Base-by-base conservation (phyloP, 2,329 filamentous ascomycete genomes). In the Thermothelomyces thermophilus region DNA sequence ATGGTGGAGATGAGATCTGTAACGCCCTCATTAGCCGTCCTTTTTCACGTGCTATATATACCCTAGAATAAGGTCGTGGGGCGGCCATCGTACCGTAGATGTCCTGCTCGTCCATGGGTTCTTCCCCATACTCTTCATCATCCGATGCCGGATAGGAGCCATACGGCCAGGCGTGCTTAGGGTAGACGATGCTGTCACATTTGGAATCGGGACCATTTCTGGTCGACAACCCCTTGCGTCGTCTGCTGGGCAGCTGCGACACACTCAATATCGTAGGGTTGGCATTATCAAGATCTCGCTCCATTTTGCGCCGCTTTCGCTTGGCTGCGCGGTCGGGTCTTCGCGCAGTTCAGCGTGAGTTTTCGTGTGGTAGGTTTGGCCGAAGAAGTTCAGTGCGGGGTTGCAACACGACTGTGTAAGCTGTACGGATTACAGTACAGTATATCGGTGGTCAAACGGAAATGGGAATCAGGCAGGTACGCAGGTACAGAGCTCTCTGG, bases 21-120 rank as follows among this genome's bases (percentile, higher is more conserved):
- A 56, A 63, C 59, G 64, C 59, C 61, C 71, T 57, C 73, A 68
- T 56, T 46, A 7, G 13, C 19, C 30, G 31, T 13, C 30, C 7
- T 9, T 34, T 17, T 45, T 22, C 42, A 45, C 22, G 42, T 20
- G 37, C n/a, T 20, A 17, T 19, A 22, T 20, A 13, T 13, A 9
- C 28, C 22, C 20, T 16, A n/a, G n/a, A n/a, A n/a, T n/a, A n/a
- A n/a, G n/a, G n/a, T n/a, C n/a, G n/a, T n/a, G n/a, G n/a, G n/a
- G n/a, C n/a, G n/a, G n/a, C n/a, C n/a, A n/a, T n/a, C 73, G 55
- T 72, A 93, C 89, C 90, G 65, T 91, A 98, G 36, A 98, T 91
- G 69, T 98, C 93, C 68, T 96, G 93, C 67, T 94, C 88, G 64
- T 98, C 93, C 59, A 98, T 95, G 50, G 87, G 86, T 60, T 97